Percentiles rank a stretch among this genome's conserved stretches.
Evolutionary conservation across 148 eudicot genomes (phyloP).

Genomic region (Diospyros kaki): DNA sequence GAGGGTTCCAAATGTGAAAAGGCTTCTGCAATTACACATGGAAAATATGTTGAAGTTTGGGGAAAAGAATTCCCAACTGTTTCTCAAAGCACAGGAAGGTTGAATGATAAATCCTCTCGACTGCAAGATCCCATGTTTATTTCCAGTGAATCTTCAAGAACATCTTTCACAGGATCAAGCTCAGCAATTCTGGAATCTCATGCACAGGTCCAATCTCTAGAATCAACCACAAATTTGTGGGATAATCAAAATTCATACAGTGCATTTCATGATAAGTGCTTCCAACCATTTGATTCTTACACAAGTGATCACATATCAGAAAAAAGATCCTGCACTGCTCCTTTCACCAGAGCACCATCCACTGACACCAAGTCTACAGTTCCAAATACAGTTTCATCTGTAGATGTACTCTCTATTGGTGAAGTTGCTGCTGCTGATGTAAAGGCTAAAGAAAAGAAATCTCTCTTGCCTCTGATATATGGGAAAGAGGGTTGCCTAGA

Average conservation of each 20-base stretch:
- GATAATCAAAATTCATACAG: constrained; percentile 25
- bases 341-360: constrained; percentile 39
- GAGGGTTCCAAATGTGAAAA: constrained; percentile 18
- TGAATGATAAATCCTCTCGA: constrained; percentile 28
- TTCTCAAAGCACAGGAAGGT: constrained; percentile 20
- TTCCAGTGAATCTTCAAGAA: constrained; percentile 24
- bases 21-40: constrained; percentile 18
- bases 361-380: constrained; percentile 18
- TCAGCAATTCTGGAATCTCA: constrained; percentile 27
- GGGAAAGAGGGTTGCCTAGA: constrained; percentile 14
- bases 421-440: constrained; percentile 9
- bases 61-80: constrained; percentile 34
- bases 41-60: constrained; percentile 28
- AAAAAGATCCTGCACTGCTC: constrained; percentile 35
- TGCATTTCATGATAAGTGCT: constrained; percentile 28
- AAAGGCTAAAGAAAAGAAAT: constrained; percentile 24
- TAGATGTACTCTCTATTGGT: constrained; percentile 16
- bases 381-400: constrained; percentile 22
- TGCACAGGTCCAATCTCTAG: constrained; percentile 32
- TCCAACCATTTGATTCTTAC: constrained; percentile 33
- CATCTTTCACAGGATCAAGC: constrained; percentile 13
- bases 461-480: constrained; percentile 17
- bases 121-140: constrained; percentile 23
- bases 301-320: constrained; percentile 32
- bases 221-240: constrained; percentile 27